Base-by-base conservation (phyloP, 192 early-diverging fungal genomes). In the Funneliformis mosseae region DNA sequence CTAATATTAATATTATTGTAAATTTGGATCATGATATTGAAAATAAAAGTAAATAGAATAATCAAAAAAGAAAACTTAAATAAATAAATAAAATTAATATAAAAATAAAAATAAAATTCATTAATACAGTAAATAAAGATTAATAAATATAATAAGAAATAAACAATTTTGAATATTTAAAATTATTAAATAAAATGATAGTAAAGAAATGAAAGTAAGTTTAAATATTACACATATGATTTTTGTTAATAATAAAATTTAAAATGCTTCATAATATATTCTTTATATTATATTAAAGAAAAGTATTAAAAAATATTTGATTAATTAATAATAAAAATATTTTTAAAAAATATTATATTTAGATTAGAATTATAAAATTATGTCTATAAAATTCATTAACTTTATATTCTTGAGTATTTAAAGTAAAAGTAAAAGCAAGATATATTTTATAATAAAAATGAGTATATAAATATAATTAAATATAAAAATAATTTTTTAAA, bases 241-340 rank as follows among this genome's bases (percentile, higher is more conserved):
- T 67, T 67, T 67, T 67, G 28, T 67, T 23, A 11, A 67, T 46
- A 21, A 27, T 1, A 42, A 21, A 21, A 1, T 48, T 4, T 46
- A 12, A 21, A 74, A 25, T 46, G 72, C 72, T n/a, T 18, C 4
- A 42, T n/a, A 0, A 74, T 69, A 69, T 16, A 28, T 27, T 69
- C 4, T 18, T 9, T 25, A 8, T 10, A 69, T 69, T 28, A 7
- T 25, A n/a, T 18, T 8, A 4, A 41, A 25, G 67, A 28, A 69
- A 69, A 69, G 16, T 28, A 68, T 23, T 27, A 68, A 68, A 68
- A 68, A 68, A 27, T 25, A 69, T 28, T 28, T 5, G 67, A 33
- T 28, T 69, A 69, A 69, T 69, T 10, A 16, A 69, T 18, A 16
- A 69, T 18, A 18, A 69, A 69, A 28, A 69, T 69, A 48, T 74